Conservation (phyloP, 2,329 filamentous ascomycete genomes). For the Cadophora malorum region DNA sequence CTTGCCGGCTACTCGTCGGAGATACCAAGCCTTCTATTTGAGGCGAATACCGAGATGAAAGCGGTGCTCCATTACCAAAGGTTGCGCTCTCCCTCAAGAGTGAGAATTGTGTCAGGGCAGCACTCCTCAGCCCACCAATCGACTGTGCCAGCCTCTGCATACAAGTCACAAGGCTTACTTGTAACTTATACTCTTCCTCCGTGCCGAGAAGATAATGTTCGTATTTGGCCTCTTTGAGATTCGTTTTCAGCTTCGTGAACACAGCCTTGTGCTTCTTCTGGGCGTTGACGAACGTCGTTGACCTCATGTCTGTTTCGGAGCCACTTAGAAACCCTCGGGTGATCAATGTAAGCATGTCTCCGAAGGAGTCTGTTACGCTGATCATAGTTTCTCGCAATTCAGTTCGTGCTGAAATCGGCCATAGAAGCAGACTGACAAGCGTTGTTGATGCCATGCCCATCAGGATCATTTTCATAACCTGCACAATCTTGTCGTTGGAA, state of each 20-base stretch:
- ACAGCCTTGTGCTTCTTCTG: constrained; percentile 69
- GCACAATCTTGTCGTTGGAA: constrained; percentile 79
- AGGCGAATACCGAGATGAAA: constrained; percentile 21
- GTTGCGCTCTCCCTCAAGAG: constrained; percentile 69
- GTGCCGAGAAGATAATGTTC: constrained; percentile 85
- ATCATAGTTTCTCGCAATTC: constrained; percentile 77
- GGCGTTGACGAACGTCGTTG: constrained; percentile 67
- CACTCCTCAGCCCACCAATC: constrained; percentile 87
- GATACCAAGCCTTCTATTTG: constrained; percentile 20
- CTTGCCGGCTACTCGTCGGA: constrained; percentile 43
- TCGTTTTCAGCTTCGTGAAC: constrained; percentile 74
- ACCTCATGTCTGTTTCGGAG: constrained; percentile 76
- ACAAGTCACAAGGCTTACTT: constrained; percentile 81
- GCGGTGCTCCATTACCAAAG: constrained; percentile 33
- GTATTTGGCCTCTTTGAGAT: constrained; percentile 83
- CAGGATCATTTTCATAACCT: constrained; percentile 84
- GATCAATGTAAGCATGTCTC: constrained; percentile 82
- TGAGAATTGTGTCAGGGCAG: constrained; percentile 86
- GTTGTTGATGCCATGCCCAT: constrained; percentile 76
- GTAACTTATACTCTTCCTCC: constrained; percentile 78
- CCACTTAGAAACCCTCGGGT: constrained; percentile 85
- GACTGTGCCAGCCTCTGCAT: constrained; percentile 87
- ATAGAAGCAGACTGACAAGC: constrained; percentile 77
- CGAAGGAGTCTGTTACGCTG: constrained; percentile 75
- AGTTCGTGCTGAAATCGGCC: constrained; percentile 77